phyloP scores from a whole-genome alignment of 306 rosid species.

The Pachyrhizus erosus region DNA sequence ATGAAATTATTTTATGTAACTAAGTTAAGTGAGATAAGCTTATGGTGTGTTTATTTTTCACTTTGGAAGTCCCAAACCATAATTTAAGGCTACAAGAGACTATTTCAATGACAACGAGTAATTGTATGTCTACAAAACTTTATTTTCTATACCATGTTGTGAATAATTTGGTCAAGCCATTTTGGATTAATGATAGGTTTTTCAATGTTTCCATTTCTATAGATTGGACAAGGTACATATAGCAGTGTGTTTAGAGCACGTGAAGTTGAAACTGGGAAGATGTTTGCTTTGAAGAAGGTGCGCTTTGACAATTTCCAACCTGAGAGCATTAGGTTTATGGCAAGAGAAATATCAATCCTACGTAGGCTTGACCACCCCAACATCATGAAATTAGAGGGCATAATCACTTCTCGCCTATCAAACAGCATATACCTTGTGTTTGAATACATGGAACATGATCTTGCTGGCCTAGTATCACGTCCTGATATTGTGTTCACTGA shows the following conservation, averaged over 20 bases:
- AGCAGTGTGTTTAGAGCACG: conserved; percentile 96
- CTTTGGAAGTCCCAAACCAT: neutral
- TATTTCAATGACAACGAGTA: conserved; percentile 4
- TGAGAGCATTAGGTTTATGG: conserved; percentile 96
- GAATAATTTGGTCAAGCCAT: neutral
- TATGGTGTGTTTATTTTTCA: neutral
- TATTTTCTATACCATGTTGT: neutral
- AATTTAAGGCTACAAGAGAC: neutral
- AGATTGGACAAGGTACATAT: conserved; percentile 99
- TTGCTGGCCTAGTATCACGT: conserved; percentile 86
- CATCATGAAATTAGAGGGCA: conserved; percentile 90
- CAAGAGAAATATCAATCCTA: conserved; percentile 86
- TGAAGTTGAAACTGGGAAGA: conserved; percentile 78
- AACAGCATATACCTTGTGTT: conserved; percentile 93
- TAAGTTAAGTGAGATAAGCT: neutral
- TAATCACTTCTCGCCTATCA: conserved; percentile 77
- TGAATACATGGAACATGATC: conserved; percentile 99
- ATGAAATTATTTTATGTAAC: neutral
- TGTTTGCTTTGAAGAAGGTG: conserved; percentile 94
- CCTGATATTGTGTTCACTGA: conserved; percentile 73
- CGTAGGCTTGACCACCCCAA: conserved; percentile 97
- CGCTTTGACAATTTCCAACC: conserved; percentile 90
- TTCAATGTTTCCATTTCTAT: conserved; percentile 8
- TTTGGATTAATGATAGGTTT: neutral
- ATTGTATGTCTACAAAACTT: conserved; percentile 2